Evolutionary conservation across 257 asterid genomes (phyloP).

Genomic region (Scutellaria barbata): DNA sequence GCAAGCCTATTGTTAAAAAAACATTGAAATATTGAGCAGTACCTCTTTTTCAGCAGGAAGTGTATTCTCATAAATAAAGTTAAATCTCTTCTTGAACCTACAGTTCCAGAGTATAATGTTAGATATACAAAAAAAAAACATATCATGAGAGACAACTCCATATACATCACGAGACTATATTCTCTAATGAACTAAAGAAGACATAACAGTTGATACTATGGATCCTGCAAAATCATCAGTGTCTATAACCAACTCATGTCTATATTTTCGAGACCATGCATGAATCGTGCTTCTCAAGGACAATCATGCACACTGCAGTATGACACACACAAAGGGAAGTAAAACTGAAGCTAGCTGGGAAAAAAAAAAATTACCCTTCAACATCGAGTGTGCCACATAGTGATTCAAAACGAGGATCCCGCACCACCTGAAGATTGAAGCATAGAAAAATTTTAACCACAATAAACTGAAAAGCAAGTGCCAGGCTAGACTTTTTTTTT

Average conservation of each 20-base stretch:
- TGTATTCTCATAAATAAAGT: slow-evolving; percentile 70
- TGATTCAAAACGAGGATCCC: slow-evolving; percentile 97
- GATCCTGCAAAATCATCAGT: background rate
- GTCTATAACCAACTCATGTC: background rate
- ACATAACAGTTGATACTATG: background rate
- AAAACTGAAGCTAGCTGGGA: slow-evolving; percentile 18
- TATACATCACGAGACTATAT: background rate
- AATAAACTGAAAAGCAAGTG: slow-evolving; percentile 5
- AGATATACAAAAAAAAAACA: slow-evolving; percentile 4
- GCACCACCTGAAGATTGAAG: slow-evolving; percentile 55
- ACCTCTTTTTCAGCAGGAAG: slow-evolving; percentile 94
- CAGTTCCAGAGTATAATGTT: slow-evolving; percentile 30
- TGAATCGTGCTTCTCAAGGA: background rate
- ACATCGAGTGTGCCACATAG: slow-evolving; percentile 70
- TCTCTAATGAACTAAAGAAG: background rate
- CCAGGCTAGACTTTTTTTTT: background rate
- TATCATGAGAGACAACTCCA: slow-evolving; percentile 14
- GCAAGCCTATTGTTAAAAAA: background rate
- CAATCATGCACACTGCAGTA: background rate
- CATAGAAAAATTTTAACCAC: slow-evolving; percentile 23
- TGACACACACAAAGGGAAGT: background rate
- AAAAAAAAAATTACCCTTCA: slow-evolving; percentile 59
- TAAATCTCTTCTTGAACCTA: slow-evolving; percentile 91
- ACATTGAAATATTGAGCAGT: slow-evolving; percentile 26
- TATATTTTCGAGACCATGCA: background rate